phyloP scores from a whole-genome alignment of 345 rosid genomes.

The Syzygium aqueum region DNA sequence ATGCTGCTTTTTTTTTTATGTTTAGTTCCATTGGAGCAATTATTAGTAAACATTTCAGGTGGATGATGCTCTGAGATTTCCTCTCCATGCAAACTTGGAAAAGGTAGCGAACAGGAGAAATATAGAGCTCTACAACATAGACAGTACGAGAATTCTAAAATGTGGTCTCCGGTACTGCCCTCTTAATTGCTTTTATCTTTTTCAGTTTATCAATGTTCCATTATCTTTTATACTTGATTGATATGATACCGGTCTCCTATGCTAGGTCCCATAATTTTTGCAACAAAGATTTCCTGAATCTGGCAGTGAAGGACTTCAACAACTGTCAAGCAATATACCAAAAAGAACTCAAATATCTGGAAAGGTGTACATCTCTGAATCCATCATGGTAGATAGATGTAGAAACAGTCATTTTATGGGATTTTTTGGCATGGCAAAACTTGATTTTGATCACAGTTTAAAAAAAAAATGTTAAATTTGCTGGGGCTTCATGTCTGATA shows the following conservation, averaged over 20 bases:
- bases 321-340: constrained; percentile 46
- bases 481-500: neutral
- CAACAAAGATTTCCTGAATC: constrained; percentile 39
- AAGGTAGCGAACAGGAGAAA: constrained; percentile 51
- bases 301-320: constrained; percentile 73
- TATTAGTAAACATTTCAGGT: constrained; percentile 36
- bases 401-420: neutral
- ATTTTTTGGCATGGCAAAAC: neutral
- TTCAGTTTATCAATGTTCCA: neutral
- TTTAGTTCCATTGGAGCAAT: neutral
- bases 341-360: constrained; percentile 55
- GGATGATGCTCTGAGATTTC: constrained; percentile 48
- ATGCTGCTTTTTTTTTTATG: neutral
- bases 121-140: constrained; percentile 29
- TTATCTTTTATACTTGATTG: neutral
- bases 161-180: constrained; percentile 46
- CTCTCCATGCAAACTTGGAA: constrained; percentile 43
- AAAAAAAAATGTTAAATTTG: neutral
- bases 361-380: constrained; percentile 28
- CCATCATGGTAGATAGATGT: neutral
- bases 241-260: constrained; percentile 3
- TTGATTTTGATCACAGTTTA: neutral
- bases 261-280: constrained; percentile 31
- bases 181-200: neutral
- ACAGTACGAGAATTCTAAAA: constrained; percentile 38